These are phyloP conservation scores for Fraxinus ornus DNA, from an alignment of 305 asterid species.

Conservation along the genomic window DNA sequence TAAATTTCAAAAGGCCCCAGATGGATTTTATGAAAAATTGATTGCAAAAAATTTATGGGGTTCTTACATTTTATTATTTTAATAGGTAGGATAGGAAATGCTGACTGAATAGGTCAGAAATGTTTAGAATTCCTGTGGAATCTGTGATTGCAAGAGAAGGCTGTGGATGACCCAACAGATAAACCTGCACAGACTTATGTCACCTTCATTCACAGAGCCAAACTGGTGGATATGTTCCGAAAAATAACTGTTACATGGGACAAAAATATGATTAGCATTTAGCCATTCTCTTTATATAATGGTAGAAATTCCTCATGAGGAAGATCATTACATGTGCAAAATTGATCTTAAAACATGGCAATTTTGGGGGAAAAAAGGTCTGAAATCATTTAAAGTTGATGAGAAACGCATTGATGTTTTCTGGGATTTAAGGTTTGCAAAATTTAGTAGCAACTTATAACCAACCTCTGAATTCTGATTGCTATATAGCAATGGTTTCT, in stretches of 20 bases:
- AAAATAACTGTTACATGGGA: slow-evolving; percentile 68
- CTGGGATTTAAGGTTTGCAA: slow-evolving; percentile 75
- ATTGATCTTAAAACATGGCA: slow-evolving; percentile 90
- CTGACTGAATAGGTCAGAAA: slow-evolving; percentile 27
- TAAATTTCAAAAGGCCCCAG: slow-evolving; percentile 5
- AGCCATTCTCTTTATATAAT: slow-evolving; percentile 64
- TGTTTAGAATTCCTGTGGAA: slow-evolving; percentile 36
- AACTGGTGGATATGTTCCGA: slow-evolving; percentile 35
- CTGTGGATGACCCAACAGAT: slow-evolving; percentile 28
- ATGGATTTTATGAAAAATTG: background rate
- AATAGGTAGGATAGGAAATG: slow-evolving; percentile 19
- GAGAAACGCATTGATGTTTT: slow-evolving; percentile 62
- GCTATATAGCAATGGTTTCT: slow-evolving; percentile 65
- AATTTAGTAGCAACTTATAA: slow-evolving; percentile 54
- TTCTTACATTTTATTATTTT: background rate
- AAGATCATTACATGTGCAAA: slow-evolving; percentile 63
- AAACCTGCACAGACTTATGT: slow-evolving; percentile 50
- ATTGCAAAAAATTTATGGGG: slow-evolving; percentile 10
- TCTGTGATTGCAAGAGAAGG: slow-evolving; percentile 21
- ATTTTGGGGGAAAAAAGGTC: slow-evolving; percentile 87
- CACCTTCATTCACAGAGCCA: slow-evolving; percentile 57
- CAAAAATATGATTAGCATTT: slow-evolving; percentile 52
- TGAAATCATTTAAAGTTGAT: slow-evolving; percentile 57
- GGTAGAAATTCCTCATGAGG: slow-evolving; percentile 43
- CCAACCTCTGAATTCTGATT: slow-evolving; percentile 65